These are phyloP conservation scores for Phytophthora melonis DNA, from an alignment of 352 stramenopile genomes.

Conservation along the genomic window DNA sequence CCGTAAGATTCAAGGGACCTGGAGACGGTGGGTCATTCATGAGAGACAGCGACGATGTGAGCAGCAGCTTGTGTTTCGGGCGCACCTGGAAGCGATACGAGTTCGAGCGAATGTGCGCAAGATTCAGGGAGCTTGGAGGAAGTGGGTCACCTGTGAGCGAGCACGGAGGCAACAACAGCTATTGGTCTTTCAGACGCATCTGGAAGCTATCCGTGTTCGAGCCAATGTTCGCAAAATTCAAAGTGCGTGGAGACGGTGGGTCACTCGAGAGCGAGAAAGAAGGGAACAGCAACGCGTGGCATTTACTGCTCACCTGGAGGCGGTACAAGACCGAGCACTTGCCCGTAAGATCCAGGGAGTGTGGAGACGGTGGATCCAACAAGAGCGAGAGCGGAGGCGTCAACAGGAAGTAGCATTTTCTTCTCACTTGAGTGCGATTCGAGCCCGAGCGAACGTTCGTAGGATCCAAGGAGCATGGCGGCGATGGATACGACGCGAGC, in stretches of 20 bases:
- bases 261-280: slow-evolving; percentile 5
- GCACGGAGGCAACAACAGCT: slow-evolving; percentile 11
- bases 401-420: slow-evolving; percentile 12
- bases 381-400: slow-evolving; percentile 6
- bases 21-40: slow-evolving; percentile 12
- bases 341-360: slow-evolving; percentile 25
- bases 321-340: slow-evolving; percentile 14
- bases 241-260: slow-evolving; percentile 29
- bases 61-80: slow-evolving; percentile 9
- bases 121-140: slow-evolving; percentile 27
- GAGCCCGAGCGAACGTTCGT: background rate
- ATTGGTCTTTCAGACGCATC: background rate
- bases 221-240: slow-evolving; percentile 36
- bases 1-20: slow-evolving; percentile 18
- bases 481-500: slow-evolving; percentile 10
- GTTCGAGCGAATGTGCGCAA: slow-evolving; percentile 18
- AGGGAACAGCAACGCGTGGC: slow-evolving; percentile 1
- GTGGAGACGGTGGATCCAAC: slow-evolving; percentile 18
- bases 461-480: slow-evolving; percentile 28
- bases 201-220: slow-evolving; percentile 14
- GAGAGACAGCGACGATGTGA: slow-evolving; percentile 5
- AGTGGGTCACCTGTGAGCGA: background rate
- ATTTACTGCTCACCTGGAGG: slow-evolving; percentile 11
- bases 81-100: slow-evolving; percentile 13
- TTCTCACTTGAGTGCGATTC: slow-evolving; percentile 11